Evolutionary conservation across 306 rosid species (phyloP), one percentile per base, ranked within the genome.

Genomic region (Heteromeles arbutifolia): DNA sequence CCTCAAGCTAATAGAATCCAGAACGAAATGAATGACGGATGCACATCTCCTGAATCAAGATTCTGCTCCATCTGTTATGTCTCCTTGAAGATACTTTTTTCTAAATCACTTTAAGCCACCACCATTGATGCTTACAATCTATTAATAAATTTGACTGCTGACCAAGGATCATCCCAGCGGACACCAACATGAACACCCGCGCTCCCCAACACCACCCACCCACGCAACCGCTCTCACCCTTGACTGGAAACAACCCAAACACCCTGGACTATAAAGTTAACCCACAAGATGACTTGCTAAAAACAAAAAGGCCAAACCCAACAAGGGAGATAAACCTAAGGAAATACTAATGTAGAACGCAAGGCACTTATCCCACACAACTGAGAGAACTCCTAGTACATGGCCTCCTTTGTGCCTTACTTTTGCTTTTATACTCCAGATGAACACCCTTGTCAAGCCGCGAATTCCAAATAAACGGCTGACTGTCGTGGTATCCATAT

Each of bases 1-100:
- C 94, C 96, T 82, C 92, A 90, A 72, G 97, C 91, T 79, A 90
- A 90, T 75, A 84, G 88, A 90, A 92, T 88, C 96, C 97, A 90
- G 87, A 90, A 89, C 80, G 93, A 87, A 96, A 90, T 83, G 85
- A 92, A 89, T 85, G 91, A 88, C 90, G 90, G 92, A 87, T 84
- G 90, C 84, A 87, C 90, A 86, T 88, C 92, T 87, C 89, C 76
- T 82, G 92, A 81, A 83, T 84, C 90, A 89, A 83, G 87, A 86
- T 80, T 80, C 86, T 75, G 86, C 84, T 81, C 91, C 93, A 86
- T 85, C 88, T 70, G 84, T 87, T 87, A 77, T 80, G 87, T 82
- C 90, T 85, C 93, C 88, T 89, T 44, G 84, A 84, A 82, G 89
- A 84, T 82, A 87, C 86, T 67, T 81, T 64, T 64, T 83, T 70